These are phyloP conservation scores for Cordyceps militaris DNA, from an alignment of 2,329 filamentous ascomycete genomes.

Conservation along the genomic window DNA sequence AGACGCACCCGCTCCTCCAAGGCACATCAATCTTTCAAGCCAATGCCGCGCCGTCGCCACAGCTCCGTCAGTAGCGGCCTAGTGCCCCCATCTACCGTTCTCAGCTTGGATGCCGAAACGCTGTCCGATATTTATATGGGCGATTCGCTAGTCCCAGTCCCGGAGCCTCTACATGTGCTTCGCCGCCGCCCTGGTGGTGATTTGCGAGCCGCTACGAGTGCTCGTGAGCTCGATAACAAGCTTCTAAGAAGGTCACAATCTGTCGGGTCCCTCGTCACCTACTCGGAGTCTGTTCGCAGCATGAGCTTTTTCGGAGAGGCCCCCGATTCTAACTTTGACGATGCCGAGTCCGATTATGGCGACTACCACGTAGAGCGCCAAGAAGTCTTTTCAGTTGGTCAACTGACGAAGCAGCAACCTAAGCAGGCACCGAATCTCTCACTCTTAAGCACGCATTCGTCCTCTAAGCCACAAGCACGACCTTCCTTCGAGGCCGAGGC, in stretches of 20 bases:
- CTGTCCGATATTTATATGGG: conserved; percentile 45
- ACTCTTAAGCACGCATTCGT: conserved; percentile 50
- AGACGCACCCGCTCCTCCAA: conserved; percentile 40
- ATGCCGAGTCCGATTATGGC: conserved; percentile 12
- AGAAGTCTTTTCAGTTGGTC: conserved; percentile 51
- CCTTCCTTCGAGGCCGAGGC: conserved; percentile 85
- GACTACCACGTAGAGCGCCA: conserved; percentile 25
- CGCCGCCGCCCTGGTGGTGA: conserved; percentile 70
- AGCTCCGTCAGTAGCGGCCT: conserved; percentile 55
- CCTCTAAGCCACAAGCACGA: conserved; percentile 55
- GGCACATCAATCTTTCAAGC: conserved; percentile 43
- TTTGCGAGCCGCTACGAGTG: conserved; percentile 59
- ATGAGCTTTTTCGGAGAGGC: conserved; percentile 44
- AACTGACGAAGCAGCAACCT: conserved; percentile 44
- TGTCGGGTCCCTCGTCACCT: conserved; percentile 52
- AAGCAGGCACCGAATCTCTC: conserved; percentile 38
- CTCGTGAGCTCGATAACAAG: conserved; percentile 50
- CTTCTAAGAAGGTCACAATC: conserved; percentile 48
- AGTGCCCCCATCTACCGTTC: conserved; percentile 41
- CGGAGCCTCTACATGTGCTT: conserved; percentile 54
- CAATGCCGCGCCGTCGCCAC: conserved; percentile 47
- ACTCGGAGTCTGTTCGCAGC: conserved; percentile 48
- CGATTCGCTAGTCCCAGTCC: conserved; percentile 36
- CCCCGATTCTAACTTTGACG: conserved; percentile 25
- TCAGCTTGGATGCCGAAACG: conserved; percentile 56